Evolutionary conservation across 148 eudicot species (phyloP), one percentile per base, ranked within the genome.

Genomic region (Heliamphora exappendiculata): DNA sequence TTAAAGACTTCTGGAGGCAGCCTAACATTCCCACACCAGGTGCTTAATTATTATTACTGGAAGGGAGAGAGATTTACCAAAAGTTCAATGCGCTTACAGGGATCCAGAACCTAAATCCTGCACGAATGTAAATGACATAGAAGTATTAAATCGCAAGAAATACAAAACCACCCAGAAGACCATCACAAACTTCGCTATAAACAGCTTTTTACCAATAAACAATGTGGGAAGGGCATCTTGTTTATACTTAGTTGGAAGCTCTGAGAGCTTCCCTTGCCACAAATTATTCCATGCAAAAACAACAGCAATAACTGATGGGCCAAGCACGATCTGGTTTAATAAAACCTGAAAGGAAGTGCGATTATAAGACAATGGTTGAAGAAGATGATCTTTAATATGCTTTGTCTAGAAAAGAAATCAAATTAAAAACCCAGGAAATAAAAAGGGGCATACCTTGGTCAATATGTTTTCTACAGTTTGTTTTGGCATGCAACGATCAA

Each of bases 51-150:
- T 26, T 70, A 73, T 36, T 70, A 55, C 41, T 49, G 58, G n/a
- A 79, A 82, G 80, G 71, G 41, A 77, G 74, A 78, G 51, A 67
- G 81, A 75, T 76, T 37, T 92, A 94, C 98, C 97, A 86, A 80
- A 94, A 94, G 77, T 94, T 94, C 85, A 94, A 66, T 51, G 78
- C 78, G 81, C 96, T 90, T 71, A 92, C 96, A 44, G 98, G 98
- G 76, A 94, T 83, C 98, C 98, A 94, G 85, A 94, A 94, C 84
- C 92, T 83, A 81, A 92, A 91, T 55, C 98, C 98, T 94, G 97
- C 81, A 87, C 58, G 17, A 63, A 70, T 70, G 36, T 75, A 53
- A 45, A 54, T 26, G 58, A 78, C 7, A 34, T 8, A 60, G 73
- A 60, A 51, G 26, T 22, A 37, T 47, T 14, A 54, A 26, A 1